phyloP scores from a whole-genome alignment of 441 rosid genomes.

The Populus hybrid region DNA sequence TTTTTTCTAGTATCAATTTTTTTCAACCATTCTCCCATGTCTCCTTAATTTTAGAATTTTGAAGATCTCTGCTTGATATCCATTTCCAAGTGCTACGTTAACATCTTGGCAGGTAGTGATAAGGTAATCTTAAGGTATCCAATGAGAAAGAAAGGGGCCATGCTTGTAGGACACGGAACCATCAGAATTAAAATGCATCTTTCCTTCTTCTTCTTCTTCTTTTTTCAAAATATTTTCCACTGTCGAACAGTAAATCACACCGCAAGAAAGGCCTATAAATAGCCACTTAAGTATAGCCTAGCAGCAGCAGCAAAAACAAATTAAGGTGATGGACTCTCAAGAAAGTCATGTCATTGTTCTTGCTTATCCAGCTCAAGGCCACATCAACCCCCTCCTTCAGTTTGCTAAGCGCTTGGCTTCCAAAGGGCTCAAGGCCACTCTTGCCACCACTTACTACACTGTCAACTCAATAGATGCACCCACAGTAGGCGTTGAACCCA shows the following conservation, averaged over 20 bases:
- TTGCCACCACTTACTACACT: slow-evolving; percentile 41
- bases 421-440: slow-evolving; percentile 35
- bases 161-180: slow-evolving; percentile 11
- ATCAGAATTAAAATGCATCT: too few species aligned
- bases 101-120: neutral
- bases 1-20: too few species aligned
- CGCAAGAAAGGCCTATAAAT: neutral
- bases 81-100: too few species aligned
- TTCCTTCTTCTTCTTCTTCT: too few species aligned
- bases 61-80: too few species aligned
- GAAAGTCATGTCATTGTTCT: slow-evolving; percentile 35
- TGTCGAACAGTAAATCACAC: neutral
- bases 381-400: slow-evolving; percentile 46
- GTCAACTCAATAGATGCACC: slow-evolving; percentile 26
- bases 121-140: neutral
- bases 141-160: neutral
- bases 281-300: neutral
- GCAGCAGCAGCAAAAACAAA: neutral
- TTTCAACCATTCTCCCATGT: too few species aligned
- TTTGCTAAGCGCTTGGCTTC: slow-evolving; percentile 36
- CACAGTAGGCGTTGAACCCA: slow-evolving; percentile 29
- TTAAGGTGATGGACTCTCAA: slow-evolving; percentile 22
- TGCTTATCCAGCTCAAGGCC: slow-evolving; percentile 41
- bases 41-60: too few species aligned
- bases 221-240: neutral